Base-by-base conservation (phyloP, 495 filamentous ascomycete genomes). In the Aspergillus sclerotiicarbonarius region DNA sequence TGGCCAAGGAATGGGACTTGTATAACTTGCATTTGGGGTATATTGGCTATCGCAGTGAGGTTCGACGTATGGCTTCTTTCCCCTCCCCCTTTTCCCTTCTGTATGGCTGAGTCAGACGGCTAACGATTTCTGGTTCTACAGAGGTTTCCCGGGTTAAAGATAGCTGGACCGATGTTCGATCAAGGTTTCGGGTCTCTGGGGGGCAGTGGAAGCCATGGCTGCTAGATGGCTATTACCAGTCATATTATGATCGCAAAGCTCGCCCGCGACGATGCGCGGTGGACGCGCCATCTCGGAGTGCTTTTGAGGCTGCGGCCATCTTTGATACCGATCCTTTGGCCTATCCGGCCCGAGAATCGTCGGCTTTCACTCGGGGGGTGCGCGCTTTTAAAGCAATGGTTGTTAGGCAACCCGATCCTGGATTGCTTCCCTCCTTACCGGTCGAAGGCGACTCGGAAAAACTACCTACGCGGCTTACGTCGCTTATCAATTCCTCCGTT, bases 321-420 rank as follows among this genome's bases (percentile, higher is more conserved):
- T 54, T 62, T 12, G 67, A 70, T 45, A 54, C 61, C 47, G 66
- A 62, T 49, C 54, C 60, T 16, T 32, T 62, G 25, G 43, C 64
- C 4, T 63, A 65, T 47, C 15, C 63, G 46, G 48, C 53, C 12
- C 67, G 70, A 56, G 59, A 69, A 15, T 57, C 70, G 8, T 72
- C 69, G 19, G 56, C 62, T 39, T 68, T 76, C 52, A 66, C 58
- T 18, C 64, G 69, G 29, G 62, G 72, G 5, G 71, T 71, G 8
- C 71, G 65, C 50, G 71, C 72, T 16, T 70, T 75, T 32, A 71
- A 67, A 58, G 61, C 71, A 3, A 69, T 72, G 44, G 65, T 76
- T 54, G 62, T 65, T 32, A 66, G 67, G 43, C 66, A 70, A 47
- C 53, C 65, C 43, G 71, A 73, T 33, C 61, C 64, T 53, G 72